Evolutionary conservation across 148 eudicot species (phyloP).

Genomic region (Amaranthus hypochondriacus): DNA sequence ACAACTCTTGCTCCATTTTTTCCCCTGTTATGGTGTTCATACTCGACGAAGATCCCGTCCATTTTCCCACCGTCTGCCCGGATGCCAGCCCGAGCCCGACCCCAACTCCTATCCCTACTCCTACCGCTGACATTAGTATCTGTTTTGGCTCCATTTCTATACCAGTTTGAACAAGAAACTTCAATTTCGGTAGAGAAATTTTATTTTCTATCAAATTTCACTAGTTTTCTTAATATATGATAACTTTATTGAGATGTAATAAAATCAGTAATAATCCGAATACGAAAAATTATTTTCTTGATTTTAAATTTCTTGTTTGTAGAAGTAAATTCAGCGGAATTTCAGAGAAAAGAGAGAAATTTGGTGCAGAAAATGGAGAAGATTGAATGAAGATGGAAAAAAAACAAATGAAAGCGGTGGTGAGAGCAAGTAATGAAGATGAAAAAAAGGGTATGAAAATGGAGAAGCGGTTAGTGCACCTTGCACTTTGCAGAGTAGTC

Average conservation of each 20-base stretch:
- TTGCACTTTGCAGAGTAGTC: neutral
- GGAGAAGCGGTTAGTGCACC: constrained; percentile 17
- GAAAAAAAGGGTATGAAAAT: neutral
- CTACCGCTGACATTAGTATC: constrained; percentile 69
- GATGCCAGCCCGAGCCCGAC: constrained; percentile 85
- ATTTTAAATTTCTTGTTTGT: neutral
- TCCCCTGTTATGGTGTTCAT: constrained; percentile 39
- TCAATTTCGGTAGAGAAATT: neutral
- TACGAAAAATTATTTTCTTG: neutral
- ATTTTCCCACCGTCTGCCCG: constrained; percentile 61
- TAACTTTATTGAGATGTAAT: neutral
- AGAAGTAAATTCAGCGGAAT: neutral
- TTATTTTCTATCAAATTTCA: neutral
- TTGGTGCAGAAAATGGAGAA: neutral
- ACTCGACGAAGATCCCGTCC: constrained; percentile 37
- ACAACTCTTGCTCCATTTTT: constrained; percentile 77
- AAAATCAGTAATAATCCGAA: neutral
- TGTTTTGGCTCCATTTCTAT: constrained; percentile 69
- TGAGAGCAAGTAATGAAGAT: neutral
- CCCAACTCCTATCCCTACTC: constrained; percentile 87
- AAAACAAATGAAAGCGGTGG: neutral
- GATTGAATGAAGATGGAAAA: neutral
- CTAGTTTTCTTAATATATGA: neutral
- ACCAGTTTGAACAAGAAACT: neutral
- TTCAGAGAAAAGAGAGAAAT: neutral